Conservation (phyloP, 208 protist genomes). For the Trypanosoma lewisi region DNA sequence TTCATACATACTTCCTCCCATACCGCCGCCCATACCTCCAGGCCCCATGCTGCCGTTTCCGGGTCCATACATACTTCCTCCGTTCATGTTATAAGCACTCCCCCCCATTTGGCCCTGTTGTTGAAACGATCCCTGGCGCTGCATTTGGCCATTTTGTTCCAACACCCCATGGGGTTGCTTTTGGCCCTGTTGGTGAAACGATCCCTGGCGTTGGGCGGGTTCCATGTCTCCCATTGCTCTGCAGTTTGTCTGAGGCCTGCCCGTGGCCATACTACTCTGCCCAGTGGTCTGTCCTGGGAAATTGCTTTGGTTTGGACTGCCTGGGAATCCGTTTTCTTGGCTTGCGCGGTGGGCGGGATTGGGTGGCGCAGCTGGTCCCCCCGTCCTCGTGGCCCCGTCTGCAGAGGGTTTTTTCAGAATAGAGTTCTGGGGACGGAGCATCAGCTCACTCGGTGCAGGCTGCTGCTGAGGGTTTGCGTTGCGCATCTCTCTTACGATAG, state of each 20-base stretch:
- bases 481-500: neutral
- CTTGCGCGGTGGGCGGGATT: too few species aligned
- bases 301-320: neutral
- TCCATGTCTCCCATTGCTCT: too few species aligned
- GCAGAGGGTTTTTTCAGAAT: neutral
- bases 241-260: neutral
- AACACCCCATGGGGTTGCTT: too few species aligned
- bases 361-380: slow-evolving; percentile 2
- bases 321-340: neutral
- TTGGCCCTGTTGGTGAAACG: too few species aligned
- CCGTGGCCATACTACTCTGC: neutral
- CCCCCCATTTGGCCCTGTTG: too few species aligned
- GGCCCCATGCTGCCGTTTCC: too few species aligned
- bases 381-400: neutral
- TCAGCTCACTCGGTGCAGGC: neutral
- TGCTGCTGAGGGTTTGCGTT: neutral
- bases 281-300: neutral
- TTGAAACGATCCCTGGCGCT: too few species aligned
- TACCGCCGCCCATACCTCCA: too few species aligned
- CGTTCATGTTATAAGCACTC: too few species aligned
- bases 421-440: neutral
- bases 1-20: neutral
- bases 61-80: neutral
- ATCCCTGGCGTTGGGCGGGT: too few species aligned
- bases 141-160: too few species aligned